Evolutionary conservation across 1,139 yeast species (phyloP).

Genomic region (Candida sp.): DNA sequence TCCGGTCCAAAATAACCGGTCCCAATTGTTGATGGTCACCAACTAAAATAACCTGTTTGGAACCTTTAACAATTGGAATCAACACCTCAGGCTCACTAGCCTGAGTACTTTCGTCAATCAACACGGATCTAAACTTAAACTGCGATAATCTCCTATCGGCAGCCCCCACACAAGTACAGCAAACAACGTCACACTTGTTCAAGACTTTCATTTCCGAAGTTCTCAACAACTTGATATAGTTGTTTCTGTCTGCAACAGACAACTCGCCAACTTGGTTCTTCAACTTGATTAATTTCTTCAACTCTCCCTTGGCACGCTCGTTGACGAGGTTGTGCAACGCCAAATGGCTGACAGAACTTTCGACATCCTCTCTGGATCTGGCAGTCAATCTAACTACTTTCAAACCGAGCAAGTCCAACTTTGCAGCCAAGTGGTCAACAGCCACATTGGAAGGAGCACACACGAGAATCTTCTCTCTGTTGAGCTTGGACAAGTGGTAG

Average conservation of each 20-base stretch:
- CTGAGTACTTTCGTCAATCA: constrained; percentile 94
- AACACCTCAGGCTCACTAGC: constrained; percentile 93
- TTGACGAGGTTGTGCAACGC: constrained; percentile 57
- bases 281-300: constrained; percentile 60
- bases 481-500: constrained; percentile 69
- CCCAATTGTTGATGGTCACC: constrained; percentile 98
- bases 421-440: constrained; percentile 86
- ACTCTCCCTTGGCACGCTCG: constrained; percentile 52
- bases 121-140: constrained; percentile 70
- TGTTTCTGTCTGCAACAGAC: constrained; percentile 53
- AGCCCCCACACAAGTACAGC: constrained; percentile 94
- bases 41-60: constrained; percentile 86
- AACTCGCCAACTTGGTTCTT: constrained; percentile 77
- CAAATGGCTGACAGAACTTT: constrained; percentile 56
- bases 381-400: constrained; percentile 82
- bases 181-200: constrained; percentile 74
- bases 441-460: constrained; percentile 98
- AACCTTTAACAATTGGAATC: constrained; percentile 88
- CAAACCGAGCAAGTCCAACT: constrained; percentile 68
- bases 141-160: constrained; percentile 68
- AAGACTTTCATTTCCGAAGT: constrained; percentile 55
- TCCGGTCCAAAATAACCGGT: constrained; percentile 81
- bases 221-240: constrained; percentile 44
- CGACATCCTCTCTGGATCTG: constrained; percentile 81
- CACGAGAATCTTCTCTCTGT: constrained; percentile 67